Percentiles rank a stretch among this genome's conserved stretches.
These are phyloP conservation scores for Potentilla sterilis DNA, from an alignment of 306 rosid genomes.

Conservation along the genomic window DNA sequence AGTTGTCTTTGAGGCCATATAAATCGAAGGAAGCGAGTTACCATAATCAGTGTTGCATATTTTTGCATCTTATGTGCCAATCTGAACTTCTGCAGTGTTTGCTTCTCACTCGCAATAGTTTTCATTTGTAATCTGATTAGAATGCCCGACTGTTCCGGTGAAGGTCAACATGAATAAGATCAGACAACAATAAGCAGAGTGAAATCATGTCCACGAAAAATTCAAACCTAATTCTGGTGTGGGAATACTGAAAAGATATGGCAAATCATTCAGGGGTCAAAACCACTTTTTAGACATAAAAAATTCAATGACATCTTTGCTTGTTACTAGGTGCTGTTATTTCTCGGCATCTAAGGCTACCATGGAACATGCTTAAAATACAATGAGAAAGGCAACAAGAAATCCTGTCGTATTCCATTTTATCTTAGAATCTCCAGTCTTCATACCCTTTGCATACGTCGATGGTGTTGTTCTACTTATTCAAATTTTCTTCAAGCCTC, in stretches of 20 bases:
- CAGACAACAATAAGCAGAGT: background rate
- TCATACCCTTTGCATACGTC: background rate
- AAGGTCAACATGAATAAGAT: too few species aligned
- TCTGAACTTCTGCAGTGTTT: too few species aligned
- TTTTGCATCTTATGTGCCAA: background rate
- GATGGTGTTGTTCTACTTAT: constrained; percentile 37
- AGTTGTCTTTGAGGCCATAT: background rate
- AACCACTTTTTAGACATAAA: background rate
- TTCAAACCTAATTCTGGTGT: background rate
- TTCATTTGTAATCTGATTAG: background rate
- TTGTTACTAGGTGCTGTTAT: constrained; percentile 2
- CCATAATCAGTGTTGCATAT: background rate
- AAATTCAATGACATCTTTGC: background rate
- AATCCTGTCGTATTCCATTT: background rate
- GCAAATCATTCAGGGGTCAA: background rate
- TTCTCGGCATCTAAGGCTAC: background rate
- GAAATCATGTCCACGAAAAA: background rate
- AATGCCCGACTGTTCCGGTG: background rate
- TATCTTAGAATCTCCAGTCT: background rate
- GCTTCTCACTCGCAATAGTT: too few species aligned
- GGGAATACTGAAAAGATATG: background rate
- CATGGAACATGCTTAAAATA: too few species aligned
- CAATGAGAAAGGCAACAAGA: background rate
- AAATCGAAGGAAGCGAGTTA: background rate
- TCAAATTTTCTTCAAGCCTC: constrained; percentile 75